Conservation (phyloP, 2,329 filamentous ascomycete species). For the Moelleriella libera region DNA sequence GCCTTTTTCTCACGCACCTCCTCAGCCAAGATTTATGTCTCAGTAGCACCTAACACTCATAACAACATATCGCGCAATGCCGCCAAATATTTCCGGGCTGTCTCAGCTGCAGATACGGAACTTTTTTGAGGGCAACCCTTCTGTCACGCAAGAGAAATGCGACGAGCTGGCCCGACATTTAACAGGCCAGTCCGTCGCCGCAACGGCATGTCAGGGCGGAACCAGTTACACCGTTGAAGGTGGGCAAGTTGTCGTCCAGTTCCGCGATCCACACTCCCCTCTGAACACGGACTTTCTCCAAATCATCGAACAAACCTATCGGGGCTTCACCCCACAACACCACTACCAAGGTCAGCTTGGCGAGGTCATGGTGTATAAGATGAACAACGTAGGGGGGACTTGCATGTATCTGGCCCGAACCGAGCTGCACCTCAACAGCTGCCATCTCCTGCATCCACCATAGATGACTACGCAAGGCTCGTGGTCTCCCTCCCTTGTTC, state of each 20-base stretch:
- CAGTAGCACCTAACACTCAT: neutral
- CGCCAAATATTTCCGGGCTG: neutral
- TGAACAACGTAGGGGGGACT: slow-evolving; percentile 1
- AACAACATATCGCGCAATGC: neutral
- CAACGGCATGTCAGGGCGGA: slow-evolving; percentile 1
- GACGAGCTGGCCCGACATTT: neutral
- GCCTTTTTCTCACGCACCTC: neutral
- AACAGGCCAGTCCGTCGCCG: neutral
- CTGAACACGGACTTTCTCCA: slow-evolving; percentile 2
- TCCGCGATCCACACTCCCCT: neutral
- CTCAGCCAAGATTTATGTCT: neutral
- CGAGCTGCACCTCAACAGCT: slow-evolving; percentile 1
- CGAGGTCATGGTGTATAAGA: slow-evolving; percentile 1
- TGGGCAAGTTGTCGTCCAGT: slow-evolving; percentile 2
- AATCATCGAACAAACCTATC: slow-evolving; percentile 1
- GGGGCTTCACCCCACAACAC: slow-evolving; percentile 1
- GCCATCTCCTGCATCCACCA: slow-evolving; percentile 2
- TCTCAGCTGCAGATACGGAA: neutral
- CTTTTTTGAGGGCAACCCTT: neutral
- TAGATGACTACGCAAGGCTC: slow-evolving; percentile 3
- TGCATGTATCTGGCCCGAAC: neutral
- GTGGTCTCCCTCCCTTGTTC: neutral
- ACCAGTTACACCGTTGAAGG: slow-evolving; percentile 3
- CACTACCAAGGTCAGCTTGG: slow-evolving; percentile 1
- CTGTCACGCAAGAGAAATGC: neutral